Conservation (phyloP, 2,329 filamentous ascomycete species). For the Sclerotiophoma versabilis region DNA sequence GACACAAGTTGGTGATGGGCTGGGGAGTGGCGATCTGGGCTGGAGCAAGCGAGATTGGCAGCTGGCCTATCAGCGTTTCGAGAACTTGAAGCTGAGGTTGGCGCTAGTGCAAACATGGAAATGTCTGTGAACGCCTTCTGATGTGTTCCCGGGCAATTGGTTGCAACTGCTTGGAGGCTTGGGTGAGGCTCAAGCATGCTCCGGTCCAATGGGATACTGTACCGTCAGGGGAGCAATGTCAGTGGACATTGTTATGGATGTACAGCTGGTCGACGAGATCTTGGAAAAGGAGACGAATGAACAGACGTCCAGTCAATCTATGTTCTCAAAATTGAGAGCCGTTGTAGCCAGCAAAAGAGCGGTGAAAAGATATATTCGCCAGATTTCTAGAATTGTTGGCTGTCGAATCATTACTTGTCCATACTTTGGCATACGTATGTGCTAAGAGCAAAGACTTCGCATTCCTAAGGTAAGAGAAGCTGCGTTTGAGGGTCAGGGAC, state of each 20-base stretch:
- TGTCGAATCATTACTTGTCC: no score
- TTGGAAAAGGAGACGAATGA: background rate
- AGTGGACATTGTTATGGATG: conserved; percentile 1
- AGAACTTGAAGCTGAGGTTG: background rate
- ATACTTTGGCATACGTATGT: no score
- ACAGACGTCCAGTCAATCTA: background rate
- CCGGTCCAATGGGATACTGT: conserved; percentile 5
- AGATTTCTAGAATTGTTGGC: no score
- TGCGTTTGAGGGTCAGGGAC: no score
- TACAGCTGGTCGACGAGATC: conserved; percentile 1
- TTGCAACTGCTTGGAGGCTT: background rate
- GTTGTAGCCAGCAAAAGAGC: background rate
- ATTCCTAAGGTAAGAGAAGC: no score
- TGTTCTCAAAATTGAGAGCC: background rate
- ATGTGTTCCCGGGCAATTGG: conserved; percentile 7
- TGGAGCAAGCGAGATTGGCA: conserved; percentile 11
- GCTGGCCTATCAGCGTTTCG: conserved; percentile 4
- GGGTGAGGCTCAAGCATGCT: conserved; percentile 11
- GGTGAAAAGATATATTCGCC: background rate
- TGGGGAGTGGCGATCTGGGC: conserved; percentile 6
- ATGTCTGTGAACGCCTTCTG: conserved; percentile 4
- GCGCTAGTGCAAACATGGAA: conserved; percentile 1
- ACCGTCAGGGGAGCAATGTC: background rate
- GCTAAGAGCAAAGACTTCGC: no score
- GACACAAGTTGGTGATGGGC: conserved; percentile 6